Conservation (phyloP, 2,329 filamentous ascomycete genomes). For the Venturia pyrina region DNA sequence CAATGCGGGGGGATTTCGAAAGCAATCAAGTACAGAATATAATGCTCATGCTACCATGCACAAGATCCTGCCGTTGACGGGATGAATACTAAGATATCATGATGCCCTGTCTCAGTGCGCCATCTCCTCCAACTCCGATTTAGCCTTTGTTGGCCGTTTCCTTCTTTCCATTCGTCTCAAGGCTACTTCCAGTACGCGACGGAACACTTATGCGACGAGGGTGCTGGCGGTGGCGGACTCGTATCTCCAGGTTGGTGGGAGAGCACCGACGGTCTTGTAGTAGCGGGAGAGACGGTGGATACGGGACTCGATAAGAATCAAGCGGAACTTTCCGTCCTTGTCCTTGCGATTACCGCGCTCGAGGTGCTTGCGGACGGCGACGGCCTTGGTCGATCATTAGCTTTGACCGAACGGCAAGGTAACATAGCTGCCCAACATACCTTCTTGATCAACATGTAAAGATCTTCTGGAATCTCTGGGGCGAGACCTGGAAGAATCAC, state of each 20-base stretch:
- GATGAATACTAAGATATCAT: background rate
- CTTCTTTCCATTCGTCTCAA: background rate
- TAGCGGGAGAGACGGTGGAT: slow-evolving; percentile 99
- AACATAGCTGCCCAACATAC: slow-evolving; percentile 36
- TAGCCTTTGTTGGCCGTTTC: background rate
- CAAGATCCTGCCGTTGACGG: background rate
- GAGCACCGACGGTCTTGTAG: slow-evolving; percentile 90
- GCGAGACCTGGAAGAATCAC: slow-evolving; percentile 90
- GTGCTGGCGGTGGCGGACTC: slow-evolving; percentile 95
- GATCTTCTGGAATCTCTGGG: slow-evolving; percentile 97
- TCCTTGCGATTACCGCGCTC: slow-evolving; percentile 98
- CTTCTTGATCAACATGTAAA: slow-evolving; percentile 99
- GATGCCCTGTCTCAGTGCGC: background rate
- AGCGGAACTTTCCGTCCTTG: slow-evolving; percentile 99
- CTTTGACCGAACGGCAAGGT: background rate
- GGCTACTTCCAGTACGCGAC: background rate
- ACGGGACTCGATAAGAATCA: slow-evolving; percentile 99
- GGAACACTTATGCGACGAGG: slow-evolving; percentile 65
- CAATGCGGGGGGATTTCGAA: background rate
- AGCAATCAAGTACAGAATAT: background rate
- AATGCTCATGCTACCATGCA: background rate
- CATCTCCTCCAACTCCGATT: background rate
- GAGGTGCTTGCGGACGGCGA: slow-evolving; percentile 99
- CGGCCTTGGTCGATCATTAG: slow-evolving; percentile 49
- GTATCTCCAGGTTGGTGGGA: slow-evolving; percentile 95